Conservation (phyloP, 345 rosid species). For the Salix suchowensis region DNA sequence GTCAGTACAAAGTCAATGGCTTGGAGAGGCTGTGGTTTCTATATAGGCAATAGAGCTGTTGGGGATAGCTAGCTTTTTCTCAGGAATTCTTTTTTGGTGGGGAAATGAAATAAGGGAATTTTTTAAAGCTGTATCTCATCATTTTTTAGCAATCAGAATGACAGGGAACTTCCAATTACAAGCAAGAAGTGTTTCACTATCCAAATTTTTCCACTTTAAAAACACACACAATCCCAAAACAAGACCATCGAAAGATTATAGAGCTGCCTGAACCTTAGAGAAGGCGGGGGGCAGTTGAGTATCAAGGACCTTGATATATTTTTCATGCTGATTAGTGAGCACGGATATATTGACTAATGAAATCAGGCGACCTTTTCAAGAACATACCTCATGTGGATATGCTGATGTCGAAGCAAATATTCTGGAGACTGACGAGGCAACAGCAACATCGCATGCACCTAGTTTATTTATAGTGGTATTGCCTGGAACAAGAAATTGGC, state of each 20-base stretch:
- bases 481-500: conserved; percentile 31
- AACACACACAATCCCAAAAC: background rate
- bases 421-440: conserved; percentile 81
- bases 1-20: background rate
- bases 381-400: conserved; percentile 81
- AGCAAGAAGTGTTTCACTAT: background rate
- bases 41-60: background rate
- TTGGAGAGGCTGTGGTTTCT: background rate
- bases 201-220: background rate
- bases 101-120: background rate
- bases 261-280: background rate
- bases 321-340: background rate
- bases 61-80: background rate
- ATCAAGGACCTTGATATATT: background rate
- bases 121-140: background rate
- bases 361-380: background rate
- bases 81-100: background rate
- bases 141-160: no score
- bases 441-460: conserved; percentile 73
- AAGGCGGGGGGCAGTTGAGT: background rate
- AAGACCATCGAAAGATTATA: background rate
- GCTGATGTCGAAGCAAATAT: conserved; percentile 87
- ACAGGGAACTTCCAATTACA: background rate
- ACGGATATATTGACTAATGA: background rate
- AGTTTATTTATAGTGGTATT: conserved; percentile 59